These are phyloP conservation scores for Mycosarcoma mackinlayi DNA, from an alignment of 1,284 basidiomycete genomes.

Conservation along the genomic window DNA sequence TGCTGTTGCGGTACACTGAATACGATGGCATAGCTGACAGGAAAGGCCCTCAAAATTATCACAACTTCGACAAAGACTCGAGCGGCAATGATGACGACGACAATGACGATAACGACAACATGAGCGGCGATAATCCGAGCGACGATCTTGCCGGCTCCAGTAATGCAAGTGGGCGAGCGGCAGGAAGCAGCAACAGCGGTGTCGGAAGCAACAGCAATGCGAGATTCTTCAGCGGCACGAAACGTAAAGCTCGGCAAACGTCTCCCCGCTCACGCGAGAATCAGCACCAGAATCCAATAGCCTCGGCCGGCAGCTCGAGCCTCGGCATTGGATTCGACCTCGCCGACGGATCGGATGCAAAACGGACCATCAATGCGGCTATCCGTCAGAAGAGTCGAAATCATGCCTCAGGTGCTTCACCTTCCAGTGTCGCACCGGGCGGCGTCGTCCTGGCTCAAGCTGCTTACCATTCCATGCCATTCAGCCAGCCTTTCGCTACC, in stretches of 20 bases:
- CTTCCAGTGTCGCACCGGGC: not conserved
- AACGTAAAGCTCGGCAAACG: constrained; percentile 26
- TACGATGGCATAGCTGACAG: constrained; percentile 43
- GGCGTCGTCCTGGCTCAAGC: not conserved
- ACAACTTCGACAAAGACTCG: constrained; percentile 42
- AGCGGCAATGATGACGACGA: constrained; percentile 44
- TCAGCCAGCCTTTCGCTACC: constrained; percentile 14
- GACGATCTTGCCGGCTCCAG: constrained; percentile 4
- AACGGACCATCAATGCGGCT: constrained; percentile 40
- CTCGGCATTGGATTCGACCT: constrained; percentile 4
- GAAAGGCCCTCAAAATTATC: constrained; percentile 47
- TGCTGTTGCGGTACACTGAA: constrained; percentile 59
- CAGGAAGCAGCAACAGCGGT: not conserved
- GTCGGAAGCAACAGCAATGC: constrained; percentile 8
- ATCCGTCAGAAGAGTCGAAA: constrained; percentile 36
- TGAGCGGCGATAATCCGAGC: constrained; percentile 12
- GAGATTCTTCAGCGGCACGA: constrained; percentile 14
- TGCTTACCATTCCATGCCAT: constrained; percentile 6
- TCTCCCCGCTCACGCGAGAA: constrained; percentile 12
- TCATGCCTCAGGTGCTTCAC: not conserved
- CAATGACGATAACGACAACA: constrained; percentile 21
- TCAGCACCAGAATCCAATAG: not conserved
- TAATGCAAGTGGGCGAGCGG: constrained; percentile 7
- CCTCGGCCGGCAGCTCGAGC: not conserved
- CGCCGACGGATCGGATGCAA: constrained; percentile 14